Percentiles rank a stretch among this genome's conserved stretches.
Conservation (phyloP, 257 asterid genomes). For the Solanum chilense region DNA sequence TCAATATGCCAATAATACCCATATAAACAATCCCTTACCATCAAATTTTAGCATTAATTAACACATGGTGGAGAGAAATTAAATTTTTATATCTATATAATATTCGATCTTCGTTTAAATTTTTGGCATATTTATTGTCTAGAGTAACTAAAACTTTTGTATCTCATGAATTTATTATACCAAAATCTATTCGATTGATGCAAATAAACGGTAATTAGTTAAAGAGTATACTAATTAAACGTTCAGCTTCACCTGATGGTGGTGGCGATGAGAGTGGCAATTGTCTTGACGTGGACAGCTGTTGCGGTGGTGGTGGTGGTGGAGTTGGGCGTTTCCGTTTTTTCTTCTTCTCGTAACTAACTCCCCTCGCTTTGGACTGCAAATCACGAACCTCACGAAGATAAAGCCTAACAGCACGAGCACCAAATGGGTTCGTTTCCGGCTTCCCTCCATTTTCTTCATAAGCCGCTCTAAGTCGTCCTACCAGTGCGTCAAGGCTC, state of each 20-base stretch:
- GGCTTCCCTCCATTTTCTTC: constrained; percentile 21
- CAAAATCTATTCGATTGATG: not conserved
- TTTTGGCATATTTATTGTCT: not conserved
- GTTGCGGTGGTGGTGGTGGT: not conserved
- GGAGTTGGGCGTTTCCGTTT: not conserved
- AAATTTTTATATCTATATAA: too few species aligned
- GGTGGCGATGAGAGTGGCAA: not conserved
- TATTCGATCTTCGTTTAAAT: too few species aligned
- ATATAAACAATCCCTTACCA: not conserved
- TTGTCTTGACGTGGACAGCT: not conserved
- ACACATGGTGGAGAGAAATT: too few species aligned
- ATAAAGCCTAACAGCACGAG: constrained; percentile 17
- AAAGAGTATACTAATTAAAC: not conserved
- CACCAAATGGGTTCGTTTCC: constrained; percentile 15
- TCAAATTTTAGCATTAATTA: too few species aligned
- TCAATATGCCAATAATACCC: not conserved
- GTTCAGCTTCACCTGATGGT: not conserved
- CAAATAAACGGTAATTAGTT: not conserved
- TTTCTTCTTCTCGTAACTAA: constrained; percentile 15
- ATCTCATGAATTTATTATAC: not conserved
- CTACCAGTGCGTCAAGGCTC: constrained; percentile 14
- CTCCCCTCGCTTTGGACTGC: constrained; percentile 19
- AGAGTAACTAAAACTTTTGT: too few species aligned
- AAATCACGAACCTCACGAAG: constrained; percentile 20
- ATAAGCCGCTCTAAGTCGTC: constrained; percentile 14